Percentiles rank a stretch among this genome's conserved stretches.
These are phyloP conservation scores for Kwoniella sp. DNA, from an alignment of 768 basidiomycete species.

Conservation along the genomic window DNA sequence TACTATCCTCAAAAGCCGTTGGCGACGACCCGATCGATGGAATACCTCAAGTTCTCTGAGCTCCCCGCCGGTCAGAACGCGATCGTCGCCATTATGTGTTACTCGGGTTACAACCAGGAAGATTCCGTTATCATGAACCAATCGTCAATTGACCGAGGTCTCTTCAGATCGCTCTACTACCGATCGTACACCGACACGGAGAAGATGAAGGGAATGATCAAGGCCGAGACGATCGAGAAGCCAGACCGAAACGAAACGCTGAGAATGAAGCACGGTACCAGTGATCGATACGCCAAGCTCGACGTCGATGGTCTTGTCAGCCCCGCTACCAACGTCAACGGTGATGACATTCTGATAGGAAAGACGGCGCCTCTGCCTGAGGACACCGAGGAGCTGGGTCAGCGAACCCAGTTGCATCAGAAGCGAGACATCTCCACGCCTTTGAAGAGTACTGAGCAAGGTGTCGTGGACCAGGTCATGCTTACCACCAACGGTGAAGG, in stretches of 20 bases:
- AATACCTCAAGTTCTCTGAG: slow-evolving; percentile 97
- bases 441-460: slow-evolving; percentile 95
- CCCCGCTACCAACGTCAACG: slow-evolving; percentile 88
- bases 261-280: slow-evolving; percentile 92
- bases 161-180: slow-evolving; percentile 98
- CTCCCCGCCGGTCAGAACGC: slow-evolving; percentile 99
- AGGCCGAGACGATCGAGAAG: slow-evolving; percentile 95
- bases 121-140: slow-evolving; percentile 99
- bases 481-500: slow-evolving; percentile 95
- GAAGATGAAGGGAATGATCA: slow-evolving; percentile 90
- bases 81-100: slow-evolving; percentile 95
- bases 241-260: slow-evolving; percentile 89
- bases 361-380: slow-evolving; percentile 97
- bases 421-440: slow-evolving; percentile 96
- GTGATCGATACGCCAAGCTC: slow-evolving; percentile 80
- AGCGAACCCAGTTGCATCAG: slow-evolving; percentile 88
- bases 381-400: slow-evolving; percentile 95
- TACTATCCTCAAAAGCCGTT: slow-evolving; percentile 99
- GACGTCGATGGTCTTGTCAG: slow-evolving; percentile 96
- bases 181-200: slow-evolving; percentile 98
- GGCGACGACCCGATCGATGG: slow-evolving; percentile 98
- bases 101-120: slow-evolving; percentile 99
- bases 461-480: slow-evolving; percentile 95
- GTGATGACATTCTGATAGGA: slow-evolving; percentile 98
- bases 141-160: slow-evolving; percentile 93